Evolutionary conservation across 2,329 filamentous ascomycete genomes (phyloP).

Genomic region (Elsinoe fawcettii): DNA sequence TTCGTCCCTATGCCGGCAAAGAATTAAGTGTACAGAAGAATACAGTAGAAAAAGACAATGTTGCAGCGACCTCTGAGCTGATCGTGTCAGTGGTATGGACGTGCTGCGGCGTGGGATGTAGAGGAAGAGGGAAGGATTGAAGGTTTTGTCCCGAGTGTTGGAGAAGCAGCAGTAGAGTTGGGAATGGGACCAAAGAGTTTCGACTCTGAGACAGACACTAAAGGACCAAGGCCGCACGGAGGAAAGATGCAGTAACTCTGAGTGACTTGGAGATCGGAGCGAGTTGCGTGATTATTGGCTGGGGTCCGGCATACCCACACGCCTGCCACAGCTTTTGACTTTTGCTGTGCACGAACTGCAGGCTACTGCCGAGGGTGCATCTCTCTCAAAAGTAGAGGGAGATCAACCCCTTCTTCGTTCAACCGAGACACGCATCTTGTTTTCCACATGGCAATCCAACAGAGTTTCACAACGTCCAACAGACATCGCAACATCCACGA

Average conservation of each 20-base stretch:
- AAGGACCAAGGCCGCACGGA: constrained; percentile 1
- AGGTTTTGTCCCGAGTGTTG: neutral
- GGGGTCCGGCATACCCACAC: neutral
- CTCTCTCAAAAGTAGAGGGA: neutral
- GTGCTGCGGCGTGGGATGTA: neutral
- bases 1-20: neutral
- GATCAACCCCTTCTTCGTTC: neutral
- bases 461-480: neutral
- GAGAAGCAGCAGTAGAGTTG: neutral
- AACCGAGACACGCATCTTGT: neutral
- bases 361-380: neutral
- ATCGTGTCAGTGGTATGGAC: neutral
- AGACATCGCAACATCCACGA: neutral
- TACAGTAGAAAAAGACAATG: neutral
- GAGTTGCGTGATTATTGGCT: constrained; percentile 8
- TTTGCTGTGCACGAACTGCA: neutral
- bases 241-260: neutral
- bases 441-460: neutral
- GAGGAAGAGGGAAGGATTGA: neutral
- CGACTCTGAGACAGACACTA: constrained; percentile 14
- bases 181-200: neutral
- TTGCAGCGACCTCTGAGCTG: neutral
- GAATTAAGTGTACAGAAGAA: neutral
- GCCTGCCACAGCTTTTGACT: neutral
- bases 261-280: constrained; percentile 3